A percentile compares a stretch with the other conserved stretches of the same genome.
phyloP scores from a whole-genome alignment of 805 yeast genomes.

The Yamadazyma sp. region DNA sequence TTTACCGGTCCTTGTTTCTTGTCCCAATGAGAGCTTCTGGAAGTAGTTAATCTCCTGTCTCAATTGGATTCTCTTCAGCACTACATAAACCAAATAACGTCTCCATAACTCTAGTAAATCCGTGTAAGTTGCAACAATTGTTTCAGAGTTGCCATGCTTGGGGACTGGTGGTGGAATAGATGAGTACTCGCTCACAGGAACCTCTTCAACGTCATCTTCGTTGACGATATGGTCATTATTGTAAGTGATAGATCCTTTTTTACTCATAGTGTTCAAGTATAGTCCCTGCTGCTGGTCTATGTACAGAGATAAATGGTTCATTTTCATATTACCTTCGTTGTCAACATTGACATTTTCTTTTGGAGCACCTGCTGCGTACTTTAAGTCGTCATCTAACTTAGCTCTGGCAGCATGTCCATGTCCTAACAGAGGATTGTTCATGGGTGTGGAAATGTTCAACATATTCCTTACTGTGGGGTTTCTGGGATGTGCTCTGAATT shows the following conservation, averaged over 20 bases:
- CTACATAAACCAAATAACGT: slow-evolving; percentile 32
- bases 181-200: slow-evolving; percentile 15
- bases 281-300: slow-evolving; percentile 26
- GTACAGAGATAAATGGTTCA: slow-evolving; percentile 25
- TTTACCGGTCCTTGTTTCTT: slow-evolving; percentile 11
- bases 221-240: slow-evolving; percentile 26
- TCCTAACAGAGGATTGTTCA: slow-evolving; percentile 33
- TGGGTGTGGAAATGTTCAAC: slow-evolving; percentile 28
- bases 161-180: slow-evolving; percentile 29
- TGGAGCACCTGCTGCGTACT: slow-evolving; percentile 27
- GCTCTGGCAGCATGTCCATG: slow-evolving; percentile 16
- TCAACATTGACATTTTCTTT: slow-evolving; percentile 17
- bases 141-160: slow-evolving; percentile 20
- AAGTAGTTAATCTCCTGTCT: slow-evolving; percentile 41
- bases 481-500: slow-evolving; percentile 18
- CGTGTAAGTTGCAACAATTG: slow-evolving; percentile 12
- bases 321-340: slow-evolving; percentile 14
- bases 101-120: slow-evolving; percentile 29
- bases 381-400: slow-evolving; percentile 21
- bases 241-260: slow-evolving; percentile 10
- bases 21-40: slow-evolving; percentile 23
- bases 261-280: slow-evolving; percentile 12
- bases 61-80: slow-evolving; percentile 38
- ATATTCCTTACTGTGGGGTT: slow-evolving; percentile 12
- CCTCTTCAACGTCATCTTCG: slow-evolving; percentile 17